A percentile compares a stretch with the other conserved stretches of the same genome.
Evolutionary conservation across 345 rosid species (phyloP).

Genomic region (Erodium maritimum): DNA sequence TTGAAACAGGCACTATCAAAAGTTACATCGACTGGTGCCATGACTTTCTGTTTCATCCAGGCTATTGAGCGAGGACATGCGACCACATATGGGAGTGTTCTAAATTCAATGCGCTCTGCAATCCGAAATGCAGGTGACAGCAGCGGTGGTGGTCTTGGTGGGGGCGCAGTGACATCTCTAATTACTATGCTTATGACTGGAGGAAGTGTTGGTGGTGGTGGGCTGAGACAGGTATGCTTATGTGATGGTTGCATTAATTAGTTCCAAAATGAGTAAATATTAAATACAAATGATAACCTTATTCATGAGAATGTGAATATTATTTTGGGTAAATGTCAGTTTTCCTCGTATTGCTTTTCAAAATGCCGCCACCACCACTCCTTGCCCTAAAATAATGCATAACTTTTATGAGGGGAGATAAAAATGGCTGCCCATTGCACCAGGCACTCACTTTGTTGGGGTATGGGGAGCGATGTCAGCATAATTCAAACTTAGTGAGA

Average conservation of each 20-base stretch:
- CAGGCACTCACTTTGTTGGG: too few relatives aligned
- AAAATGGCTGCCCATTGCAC: too few relatives aligned
- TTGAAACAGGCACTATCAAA: slow-evolving; percentile 55
- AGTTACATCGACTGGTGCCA: slow-evolving; percentile 77
- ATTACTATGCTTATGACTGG: slow-evolving; percentile 66
- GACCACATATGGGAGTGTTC: slow-evolving; percentile 62
- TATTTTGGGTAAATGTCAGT: too few relatives aligned
- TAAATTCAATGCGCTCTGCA: slow-evolving; percentile 53
- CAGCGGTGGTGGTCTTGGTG: slow-evolving; percentile 34
- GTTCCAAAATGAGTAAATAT: not conserved
- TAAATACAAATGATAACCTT: not conserved
- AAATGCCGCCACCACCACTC: too few relatives aligned
- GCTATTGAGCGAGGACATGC: slow-evolving; percentile 62
- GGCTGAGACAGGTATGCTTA: slow-evolving; percentile 47
- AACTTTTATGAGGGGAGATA: too few relatives aligned
- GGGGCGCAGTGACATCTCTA: slow-evolving; percentile 55
- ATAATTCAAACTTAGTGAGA: too few relatives aligned
- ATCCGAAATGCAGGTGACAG: slow-evolving; percentile 40
- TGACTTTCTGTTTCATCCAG: slow-evolving; percentile 85
- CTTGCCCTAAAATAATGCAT: too few relatives aligned
- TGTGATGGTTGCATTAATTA: not conserved
- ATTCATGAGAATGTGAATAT: not conserved
- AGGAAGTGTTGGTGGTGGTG: slow-evolving; percentile 36
- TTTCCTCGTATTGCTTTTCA: too few relatives aligned
- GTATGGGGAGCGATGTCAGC: too few relatives aligned